Evolutionary conservation across 768 basidiomycete species (phyloP), one percentile per base, ranked within the genome.

Genomic region (Suillus ampliporus): DNA sequence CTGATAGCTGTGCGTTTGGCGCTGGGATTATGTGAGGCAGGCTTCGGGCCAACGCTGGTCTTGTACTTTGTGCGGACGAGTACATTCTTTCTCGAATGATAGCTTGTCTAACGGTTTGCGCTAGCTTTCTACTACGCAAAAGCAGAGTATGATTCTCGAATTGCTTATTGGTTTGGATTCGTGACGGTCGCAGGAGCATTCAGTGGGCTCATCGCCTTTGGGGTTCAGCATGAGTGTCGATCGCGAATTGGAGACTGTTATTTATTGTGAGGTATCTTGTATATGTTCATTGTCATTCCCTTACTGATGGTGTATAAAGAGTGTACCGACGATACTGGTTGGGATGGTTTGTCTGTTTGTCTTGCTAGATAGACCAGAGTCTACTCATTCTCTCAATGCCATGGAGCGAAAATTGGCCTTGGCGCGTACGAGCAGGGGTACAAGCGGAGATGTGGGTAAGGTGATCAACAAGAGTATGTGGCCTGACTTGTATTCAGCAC

Each of bases 141-240:
- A 69, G 69, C 78, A 17, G 89, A 91, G 71, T 56, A 79, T 90
- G 72, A 89, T 89, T 17, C 35, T 38, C 54, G 58, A 81, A 82
- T 86, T 80, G 88, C 87, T 0, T 83, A 88, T 68, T 90, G 88
- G 86, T 91, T 90, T 64, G 87, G 86, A 9, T 91, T 90, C 68
- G 89, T 89, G 17, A 88, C 89, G 3, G 86, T 90, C 4, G 87
- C 89, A 8, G 89, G 89, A 48, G 47, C 37, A 53, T 62, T 56
- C 38, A 37, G 31, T 44, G 60, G 58, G 13, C 44, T 58, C 41
- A 44, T 59, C 19, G 41, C 46, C 8, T 44, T 59, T 26, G 58
- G 58, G 13, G 31, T 59, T 21, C 38, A 59, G 21, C 82, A 90
- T 5, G 26, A 17, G 58, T 28, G 11, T 44, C 46, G 11, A 48